phyloP scores from a whole-genome alignment of 2,329 filamentous ascomycete species.

The Sclerotinia glacialis region DNA sequence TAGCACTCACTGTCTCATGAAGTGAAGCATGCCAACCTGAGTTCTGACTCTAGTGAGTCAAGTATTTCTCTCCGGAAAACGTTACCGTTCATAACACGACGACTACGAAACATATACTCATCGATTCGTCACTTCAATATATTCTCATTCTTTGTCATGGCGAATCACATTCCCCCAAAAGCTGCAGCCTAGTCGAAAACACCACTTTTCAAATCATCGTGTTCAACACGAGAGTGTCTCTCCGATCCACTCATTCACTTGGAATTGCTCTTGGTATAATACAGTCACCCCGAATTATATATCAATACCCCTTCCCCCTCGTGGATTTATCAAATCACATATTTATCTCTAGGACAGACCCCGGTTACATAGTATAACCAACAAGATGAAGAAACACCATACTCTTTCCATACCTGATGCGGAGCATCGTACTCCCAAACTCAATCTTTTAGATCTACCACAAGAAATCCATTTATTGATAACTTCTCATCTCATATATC shows the following conservation, averaged over 20 bases:
- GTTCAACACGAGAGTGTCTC: constrained; percentile 6
- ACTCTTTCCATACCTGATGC: not conserved
- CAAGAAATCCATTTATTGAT: constrained; percentile 67
- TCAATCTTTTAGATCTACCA: constrained; percentile 46
- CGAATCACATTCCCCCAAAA: not conserved
- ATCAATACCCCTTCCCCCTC: not conserved
- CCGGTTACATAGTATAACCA: not conserved
- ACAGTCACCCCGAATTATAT: not conserved
- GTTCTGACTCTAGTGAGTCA: not conserved
- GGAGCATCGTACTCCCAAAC: not conserved
- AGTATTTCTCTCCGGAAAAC: not conserved
- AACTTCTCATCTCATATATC: constrained; percentile 59
- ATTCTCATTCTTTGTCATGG: not conserved
- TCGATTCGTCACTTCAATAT: constrained; percentile 2
- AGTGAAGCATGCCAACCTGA: not conserved
- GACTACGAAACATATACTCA: too few species aligned
- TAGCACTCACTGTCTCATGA: not conserved
- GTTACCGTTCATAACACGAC: not conserved
- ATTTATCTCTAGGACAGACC: not conserved
- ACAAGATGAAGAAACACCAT: not conserved
- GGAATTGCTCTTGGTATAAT: not conserved
- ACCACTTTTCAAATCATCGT: constrained; percentile 6
- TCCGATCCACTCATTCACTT: not conserved
- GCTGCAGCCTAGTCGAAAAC: constrained; percentile 10
- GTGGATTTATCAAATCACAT: not conserved